These are phyloP conservation scores for Quercus phellos DNA, from an alignment of 331 rosid species.

Conservation along the genomic window DNA sequence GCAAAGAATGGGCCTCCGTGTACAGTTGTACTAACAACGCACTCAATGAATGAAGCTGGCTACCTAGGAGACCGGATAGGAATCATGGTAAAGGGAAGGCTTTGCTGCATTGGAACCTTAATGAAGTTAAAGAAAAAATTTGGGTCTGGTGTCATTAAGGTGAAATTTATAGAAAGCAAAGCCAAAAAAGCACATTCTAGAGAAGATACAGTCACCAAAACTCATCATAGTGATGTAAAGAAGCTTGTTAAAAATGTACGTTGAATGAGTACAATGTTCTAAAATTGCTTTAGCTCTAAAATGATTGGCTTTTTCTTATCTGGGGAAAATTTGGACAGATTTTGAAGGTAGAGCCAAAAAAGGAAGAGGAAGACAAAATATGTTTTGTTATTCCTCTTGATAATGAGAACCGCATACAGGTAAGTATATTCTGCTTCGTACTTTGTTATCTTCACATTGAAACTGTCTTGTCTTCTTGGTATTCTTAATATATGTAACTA, in stretches of 20 bases:
- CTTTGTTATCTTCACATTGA: neutral
- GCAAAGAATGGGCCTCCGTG: slow-evolving; percentile 65
- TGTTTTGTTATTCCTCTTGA: slow-evolving; percentile 80
- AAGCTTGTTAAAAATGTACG: slow-evolving; percentile 64
- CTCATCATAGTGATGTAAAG: slow-evolving; percentile 49
- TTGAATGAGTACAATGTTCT: slow-evolving; percentile 15
- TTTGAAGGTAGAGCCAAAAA: slow-evolving; percentile 68
- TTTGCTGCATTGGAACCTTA: slow-evolving; percentile 87
- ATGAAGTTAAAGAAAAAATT: no score
- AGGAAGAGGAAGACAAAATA: slow-evolving; percentile 56
- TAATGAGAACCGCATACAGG: slow-evolving; percentile 53
- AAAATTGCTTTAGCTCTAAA: neutral
- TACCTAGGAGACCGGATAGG: slow-evolving; percentile 84
- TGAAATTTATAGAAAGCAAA: no score
- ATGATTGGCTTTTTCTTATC: slow-evolving; percentile 21
- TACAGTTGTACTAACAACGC: slow-evolving; percentile 78
- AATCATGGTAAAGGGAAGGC: slow-evolving; percentile 91
- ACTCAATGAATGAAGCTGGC: slow-evolving; percentile 99
- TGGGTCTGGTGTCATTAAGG: no score
- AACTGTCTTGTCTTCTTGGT: neutral
- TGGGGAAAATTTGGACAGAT: slow-evolving; percentile 42
- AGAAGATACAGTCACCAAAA: slow-evolving; percentile 31
- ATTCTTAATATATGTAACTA: no score
- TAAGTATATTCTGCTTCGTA: slow-evolving; percentile 17
- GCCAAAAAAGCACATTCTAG: slow-evolving; percentile 34